phyloP scores from a whole-genome alignment of 2,329 filamentous ascomycete species.

The Aureobasidium mangrovei region DNA sequence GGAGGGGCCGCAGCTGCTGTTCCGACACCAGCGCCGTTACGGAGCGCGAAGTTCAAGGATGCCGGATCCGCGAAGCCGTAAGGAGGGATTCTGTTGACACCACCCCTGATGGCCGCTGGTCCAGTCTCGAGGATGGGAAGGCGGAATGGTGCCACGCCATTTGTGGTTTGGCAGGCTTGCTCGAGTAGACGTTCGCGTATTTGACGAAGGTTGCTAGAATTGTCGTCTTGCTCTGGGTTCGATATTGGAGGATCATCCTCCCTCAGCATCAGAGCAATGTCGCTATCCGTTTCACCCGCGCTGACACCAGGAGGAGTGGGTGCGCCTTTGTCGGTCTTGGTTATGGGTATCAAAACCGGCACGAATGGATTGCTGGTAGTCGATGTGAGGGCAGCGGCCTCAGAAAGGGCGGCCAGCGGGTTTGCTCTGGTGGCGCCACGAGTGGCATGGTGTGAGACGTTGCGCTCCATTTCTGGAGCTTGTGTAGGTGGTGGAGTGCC shows the following conservation, averaged over 20 bases:
- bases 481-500: conserved; percentile 22
- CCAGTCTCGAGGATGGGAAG: conserved; percentile 28
- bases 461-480: conserved; percentile 50
- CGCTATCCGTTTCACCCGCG: conserved; percentile 38
- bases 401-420: conserved; percentile 44
- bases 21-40: conserved; percentile 16
- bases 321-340: conserved; percentile 40
- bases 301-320: conserved; percentile 37
- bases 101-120: conserved; percentile 25
- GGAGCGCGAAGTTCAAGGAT: conserved; percentile 3
- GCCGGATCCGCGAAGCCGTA: conserved; percentile 27
- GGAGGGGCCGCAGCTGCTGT: conserved; percentile 18
- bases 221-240: conserved; percentile 7
- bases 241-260: conserved; percentile 17
- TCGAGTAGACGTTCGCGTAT: conserved; percentile 26
- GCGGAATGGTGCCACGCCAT: conserved; percentile 26
- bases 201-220: conserved; percentile 11
- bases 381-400: conserved; percentile 32
- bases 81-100: conserved; percentile 26
- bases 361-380: conserved; percentile 32
- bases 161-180: conserved; percentile 25
- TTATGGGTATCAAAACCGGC: conserved; percentile 38
- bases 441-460: conserved; percentile 48
- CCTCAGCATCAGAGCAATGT: conserved; percentile 39
- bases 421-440: conserved; percentile 39